Percentiles rank a stretch among this genome's conserved stretches.
Evolutionary conservation across 148 eudicot genomes (phyloP).

Genomic region (Drosera capensis): DNA sequence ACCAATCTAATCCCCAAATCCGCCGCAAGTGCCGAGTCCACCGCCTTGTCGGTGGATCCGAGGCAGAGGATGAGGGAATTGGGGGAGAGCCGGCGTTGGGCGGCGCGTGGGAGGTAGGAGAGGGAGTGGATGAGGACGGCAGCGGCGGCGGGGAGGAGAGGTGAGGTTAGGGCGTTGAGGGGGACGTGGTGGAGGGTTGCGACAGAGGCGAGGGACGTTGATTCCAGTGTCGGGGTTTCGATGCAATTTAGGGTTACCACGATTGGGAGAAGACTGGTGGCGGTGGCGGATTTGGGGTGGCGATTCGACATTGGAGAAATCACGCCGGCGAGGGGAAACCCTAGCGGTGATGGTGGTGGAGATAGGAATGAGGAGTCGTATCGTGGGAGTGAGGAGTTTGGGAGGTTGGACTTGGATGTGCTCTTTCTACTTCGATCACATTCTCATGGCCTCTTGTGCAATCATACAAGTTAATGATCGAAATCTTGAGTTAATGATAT

Average conservation of each 20-base stretch:
- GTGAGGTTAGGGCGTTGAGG: constrained; percentile 56
- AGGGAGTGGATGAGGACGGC: constrained; percentile 80
- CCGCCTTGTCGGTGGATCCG: constrained; percentile 78
- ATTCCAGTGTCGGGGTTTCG: constrained; percentile 59
- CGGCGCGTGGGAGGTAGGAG: constrained; percentile 94
- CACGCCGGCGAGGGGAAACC: not conserved
- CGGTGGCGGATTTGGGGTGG: no score
- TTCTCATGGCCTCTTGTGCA: no score
- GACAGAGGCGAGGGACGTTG: constrained; percentile 49
- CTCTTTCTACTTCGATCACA: no score
- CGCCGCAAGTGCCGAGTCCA: constrained; percentile 80
- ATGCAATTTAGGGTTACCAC: constrained; percentile 89
- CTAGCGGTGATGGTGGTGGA: not conserved
- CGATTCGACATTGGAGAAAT: no score
- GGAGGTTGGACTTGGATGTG: no score
- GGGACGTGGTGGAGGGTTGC: constrained; percentile 72
- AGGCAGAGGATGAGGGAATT: constrained; percentile 90
- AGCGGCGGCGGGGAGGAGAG: constrained; percentile 56
- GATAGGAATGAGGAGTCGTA: no score
- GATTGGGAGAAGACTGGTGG: constrained; percentile 26
- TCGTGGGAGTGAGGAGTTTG: no score
- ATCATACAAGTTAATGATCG: no score
- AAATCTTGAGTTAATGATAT: no score
- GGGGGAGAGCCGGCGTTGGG: constrained; percentile 85
- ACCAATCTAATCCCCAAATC: constrained; percentile 68